Base-by-base conservation (phyloP, 2,329 filamentous ascomycete genomes). In the Hypoxylon sp. region DNA sequence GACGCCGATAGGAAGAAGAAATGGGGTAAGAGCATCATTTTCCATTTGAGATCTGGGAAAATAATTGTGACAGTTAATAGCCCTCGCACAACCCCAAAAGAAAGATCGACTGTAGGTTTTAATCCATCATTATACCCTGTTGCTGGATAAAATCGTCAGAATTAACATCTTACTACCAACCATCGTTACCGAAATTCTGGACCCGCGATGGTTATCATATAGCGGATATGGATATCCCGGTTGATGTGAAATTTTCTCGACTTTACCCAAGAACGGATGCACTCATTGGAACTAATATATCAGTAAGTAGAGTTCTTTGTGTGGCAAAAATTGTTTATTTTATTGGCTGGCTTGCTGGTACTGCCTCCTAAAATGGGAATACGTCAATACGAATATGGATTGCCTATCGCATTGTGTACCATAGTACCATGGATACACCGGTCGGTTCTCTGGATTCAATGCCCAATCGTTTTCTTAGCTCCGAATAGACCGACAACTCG, bases 251-350 rank as follows among this genome's bases (percentile, higher is more conserved):
- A 65, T 64, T 66, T 44, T 33, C 52, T 60, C n/a, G 54, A 54
- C 46, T 65, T 71, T 71, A 70, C 62, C 68, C 68, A 63, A n/a
- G 39, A 29, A 42, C 58, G 46, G 44, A 9, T 54, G 47, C 46
- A n/a, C n/a, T 22, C 35, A 44, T 60, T 46, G 46, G 42, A 19
- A 22, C 53, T 56, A 46, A 47, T n/a, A 39, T 29, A 31, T 33
- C 53, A 52, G 37, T 52, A 13, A 52, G 29, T 52, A 10, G 24
- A 22, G 29, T 63, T 47, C 64, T 17, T 19, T 46, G 19, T 52
- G 39, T 51, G 53, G 53, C 39, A 52, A 60, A 22, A 42, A 29
- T 3, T 19, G 6, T 19, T 5, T 33, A 13, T 63, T 42, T 65
- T 4, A 65, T 59, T 68, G 57, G 58, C 26, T 19, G 24, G 14